Percentiles rank a stretch among this genome's conserved stretches.
Conservation (phyloP, 2,329 filamentous ascomycete species). For the Orbilia javanica region DNA sequence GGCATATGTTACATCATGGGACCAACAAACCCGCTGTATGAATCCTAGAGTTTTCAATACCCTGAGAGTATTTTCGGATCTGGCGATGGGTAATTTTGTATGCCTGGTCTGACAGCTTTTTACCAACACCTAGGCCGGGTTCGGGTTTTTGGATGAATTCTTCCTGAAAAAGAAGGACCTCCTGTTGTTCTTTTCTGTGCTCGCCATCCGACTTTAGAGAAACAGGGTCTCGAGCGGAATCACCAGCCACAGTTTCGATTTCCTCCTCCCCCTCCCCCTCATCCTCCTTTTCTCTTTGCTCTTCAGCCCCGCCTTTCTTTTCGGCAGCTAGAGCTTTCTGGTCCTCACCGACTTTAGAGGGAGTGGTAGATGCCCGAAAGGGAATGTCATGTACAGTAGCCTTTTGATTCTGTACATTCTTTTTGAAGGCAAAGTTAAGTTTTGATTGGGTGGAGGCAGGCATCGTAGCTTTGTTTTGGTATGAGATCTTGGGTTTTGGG, state of each 20-base stretch:
- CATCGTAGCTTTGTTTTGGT: conserved; percentile 13
- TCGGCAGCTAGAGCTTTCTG: conserved; percentile 48
- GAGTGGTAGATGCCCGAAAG: conserved; percentile 5
- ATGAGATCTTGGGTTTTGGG: not conserved
- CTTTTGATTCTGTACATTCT: conserved; percentile 50
- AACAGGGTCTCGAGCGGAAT: not conserved
- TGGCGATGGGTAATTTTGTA: conserved; percentile 75
- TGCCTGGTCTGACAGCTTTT: conserved; percentile 70
- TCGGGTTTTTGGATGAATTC: conserved; percentile 33
- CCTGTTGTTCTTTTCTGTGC: conserved; percentile 50
- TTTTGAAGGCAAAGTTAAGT: conserved; percentile 48
- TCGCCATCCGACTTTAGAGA: not conserved
- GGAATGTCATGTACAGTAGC: conserved; percentile 60
- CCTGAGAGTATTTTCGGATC: conserved; percentile 82
- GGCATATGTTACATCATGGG: not conserved
- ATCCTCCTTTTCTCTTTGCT: conserved; percentile 62
- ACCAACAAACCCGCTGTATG: conserved; percentile 70
- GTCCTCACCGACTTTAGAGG: conserved; percentile 52
- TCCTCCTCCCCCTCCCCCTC: conserved; percentile 63
- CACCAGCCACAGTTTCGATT: not conserved
- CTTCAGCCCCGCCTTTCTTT: conserved; percentile 46
- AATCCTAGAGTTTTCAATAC: conserved; percentile 76
- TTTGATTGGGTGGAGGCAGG: conserved; percentile 54
- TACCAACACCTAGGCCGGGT: not conserved
- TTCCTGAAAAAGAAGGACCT: conserved; percentile 26